phyloP scores from a whole-genome alignment of 805 yeast species.

The Aciculoconidium aculeatum region DNA sequence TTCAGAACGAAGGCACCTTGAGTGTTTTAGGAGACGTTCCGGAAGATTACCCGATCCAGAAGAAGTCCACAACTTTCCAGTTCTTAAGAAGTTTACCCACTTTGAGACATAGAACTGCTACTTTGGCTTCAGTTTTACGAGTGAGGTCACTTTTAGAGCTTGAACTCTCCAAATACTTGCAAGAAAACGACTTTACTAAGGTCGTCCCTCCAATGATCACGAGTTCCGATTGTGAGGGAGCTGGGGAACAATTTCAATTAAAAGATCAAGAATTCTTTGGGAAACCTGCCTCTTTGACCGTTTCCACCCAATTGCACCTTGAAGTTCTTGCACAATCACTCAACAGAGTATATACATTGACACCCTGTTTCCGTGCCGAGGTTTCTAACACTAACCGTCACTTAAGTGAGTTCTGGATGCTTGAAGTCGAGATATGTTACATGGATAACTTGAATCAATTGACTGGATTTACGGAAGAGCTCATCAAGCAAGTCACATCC shows the following conservation, averaged over 20 bases:
- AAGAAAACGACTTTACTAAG: conserved; percentile 51
- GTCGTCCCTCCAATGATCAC: conserved; percentile 86
- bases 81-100: conserved; percentile 70
- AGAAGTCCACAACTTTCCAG: conserved; percentile 63
- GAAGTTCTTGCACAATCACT: conserved; percentile 75
- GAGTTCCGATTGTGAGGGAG: conserved; percentile 93
- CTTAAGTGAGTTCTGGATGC: conserved; percentile 94
- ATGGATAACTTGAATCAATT: conserved; percentile 52
- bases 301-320: conserved; percentile 86
- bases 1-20: conserved; percentile 25
- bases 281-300: conserved; percentile 68
- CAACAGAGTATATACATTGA: conserved; percentile 77
- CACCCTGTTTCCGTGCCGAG: conserved; percentile 95
- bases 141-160: conserved; percentile 65
- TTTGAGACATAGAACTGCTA: conserved; percentile 65
- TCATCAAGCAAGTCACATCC: conserved; percentile 49
- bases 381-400: conserved; percentile 87
- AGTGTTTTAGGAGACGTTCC: conserved; percentile 56
- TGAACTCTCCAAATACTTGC: conserved; percentile 50
- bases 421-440: conserved; percentile 85
- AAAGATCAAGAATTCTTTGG: conserved; percentile 52
- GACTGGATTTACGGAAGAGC: conserved; percentile 59
- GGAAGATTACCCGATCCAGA: conserved; percentile 73
- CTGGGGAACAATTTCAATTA: conserved; percentile 80
- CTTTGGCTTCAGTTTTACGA: conserved; percentile 61